A percentile compares a stretch with the other conserved stretches of the same genome.
Evolutionary conservation across 1,284 basidiomycete species (phyloP).

Genomic region (Cutaneotrichosporon sp.): DNA sequence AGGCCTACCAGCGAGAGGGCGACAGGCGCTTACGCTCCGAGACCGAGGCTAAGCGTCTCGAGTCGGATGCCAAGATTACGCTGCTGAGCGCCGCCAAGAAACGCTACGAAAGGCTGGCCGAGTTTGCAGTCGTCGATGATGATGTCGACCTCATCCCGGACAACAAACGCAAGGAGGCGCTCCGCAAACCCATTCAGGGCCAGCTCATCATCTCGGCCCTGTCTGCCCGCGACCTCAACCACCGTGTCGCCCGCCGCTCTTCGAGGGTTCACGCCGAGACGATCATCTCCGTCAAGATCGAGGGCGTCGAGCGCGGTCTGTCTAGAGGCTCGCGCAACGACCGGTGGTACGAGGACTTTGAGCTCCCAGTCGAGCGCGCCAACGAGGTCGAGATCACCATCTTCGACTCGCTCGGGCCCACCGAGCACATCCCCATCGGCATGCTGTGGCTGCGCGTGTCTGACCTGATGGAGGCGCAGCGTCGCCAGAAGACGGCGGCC

Average conservation of each 20-base stretch:
- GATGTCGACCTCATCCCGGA: conserved; percentile 69
- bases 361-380: conserved; percentile 94
- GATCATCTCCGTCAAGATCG: conserved; percentile 90
- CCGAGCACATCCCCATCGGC: conserved; percentile 86
- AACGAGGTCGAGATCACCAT: conserved; percentile 98
- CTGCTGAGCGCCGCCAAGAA: conserved; percentile 88
- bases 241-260: conserved; percentile 76
- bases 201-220: conserved; percentile 87
- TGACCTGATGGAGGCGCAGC: conserved; percentile 91
- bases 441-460: conserved; percentile 94
- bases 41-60: conserved; percentile 89
- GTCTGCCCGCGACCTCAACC: conserved; percentile 90
- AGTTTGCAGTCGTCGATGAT: conserved; percentile 79
- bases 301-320: conserved; percentile 88
- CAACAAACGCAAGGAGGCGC: conserved; percentile 84
- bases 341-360: conserved; percentile 96
- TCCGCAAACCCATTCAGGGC: conserved; percentile 91
- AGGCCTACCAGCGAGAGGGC: conserved; percentile 89
- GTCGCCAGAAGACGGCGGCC: conserved; percentile 84
- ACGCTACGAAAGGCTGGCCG: conserved; percentile 93
- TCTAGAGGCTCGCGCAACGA: conserved; percentile 93
- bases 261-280: conserved; percentile 80
- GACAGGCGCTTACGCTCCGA: conserved; percentile 91
- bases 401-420: conserved; percentile 83
- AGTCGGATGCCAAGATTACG: conserved; percentile 95